Base-by-base conservation (phyloP, 352 stramenopile species). In the Aphanomyces euteiches region DNA sequence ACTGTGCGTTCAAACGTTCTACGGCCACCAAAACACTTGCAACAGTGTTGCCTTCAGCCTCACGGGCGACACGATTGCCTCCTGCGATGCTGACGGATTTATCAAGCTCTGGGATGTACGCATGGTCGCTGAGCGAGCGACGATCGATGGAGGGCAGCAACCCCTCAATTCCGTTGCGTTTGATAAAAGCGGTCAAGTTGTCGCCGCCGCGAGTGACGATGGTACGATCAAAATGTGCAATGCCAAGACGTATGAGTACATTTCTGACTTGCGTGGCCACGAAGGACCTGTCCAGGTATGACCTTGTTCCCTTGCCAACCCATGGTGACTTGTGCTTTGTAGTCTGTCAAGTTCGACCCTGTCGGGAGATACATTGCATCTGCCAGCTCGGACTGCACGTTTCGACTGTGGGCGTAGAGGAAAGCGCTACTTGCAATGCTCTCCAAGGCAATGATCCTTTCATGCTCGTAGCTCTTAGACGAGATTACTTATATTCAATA, bases 51-150 rank as follows among this genome's bases (percentile, higher is more conserved):
- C 79, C 60, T 91, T 97, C 63, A 88, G 84, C 15, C 78, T 96
- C 45, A 78, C 81, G 43, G 92, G 94, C 37, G 93, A 98, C 73
- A 80, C 81, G 21, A 93, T 98, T 43, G 92, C 82, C 15, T 97
- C 90, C 12, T 97, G 90, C 71, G 93, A 98, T 72, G 92, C 94
- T 8, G 94, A 98, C 74, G 93, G 94, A 8, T 89, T 97, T 67
- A 87, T 98, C 69, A 98, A 98, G 73, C 78, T 98, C 39, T 98
- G 95, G 95, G 95, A 98, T 73, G 90, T 98, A 54, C 89, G 93
- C 54, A 98, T 98, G 90, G 92, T 98, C 38, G 86, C 90, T 34
- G 93, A 98, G 79, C 79, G 92, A 6, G 79, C 75, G 38, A 90
- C 89, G 28, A 80, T 98, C 36, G 84, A 96, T 66, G 84, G 84